Conservation (phyloP, 139 green algal species). For the Picochlorum costavermella region DNA sequence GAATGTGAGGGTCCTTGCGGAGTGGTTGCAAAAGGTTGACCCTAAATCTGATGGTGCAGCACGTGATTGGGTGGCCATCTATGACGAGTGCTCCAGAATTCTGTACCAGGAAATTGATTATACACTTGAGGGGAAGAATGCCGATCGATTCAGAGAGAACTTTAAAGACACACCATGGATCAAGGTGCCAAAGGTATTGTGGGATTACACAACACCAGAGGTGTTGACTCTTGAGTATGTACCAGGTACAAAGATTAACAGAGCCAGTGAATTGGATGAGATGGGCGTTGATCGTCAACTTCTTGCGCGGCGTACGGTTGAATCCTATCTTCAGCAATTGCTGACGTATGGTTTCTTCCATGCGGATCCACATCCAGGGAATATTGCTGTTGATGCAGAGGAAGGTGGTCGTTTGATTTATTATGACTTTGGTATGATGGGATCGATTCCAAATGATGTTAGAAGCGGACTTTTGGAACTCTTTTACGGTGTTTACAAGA, state of each 20-base stretch:
- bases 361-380: slow-evolving; percentile 89
- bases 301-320: slow-evolving; percentile 73
- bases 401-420: slow-evolving; percentile 79
- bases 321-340: slow-evolving; percentile 95
- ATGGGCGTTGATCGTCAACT: slow-evolving; percentile 77
- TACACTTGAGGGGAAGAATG: slow-evolving; percentile 79
- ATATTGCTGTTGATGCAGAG: slow-evolving; percentile 85
- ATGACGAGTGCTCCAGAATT: slow-evolving; percentile 95
- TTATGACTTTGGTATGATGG: slow-evolving; percentile 93
- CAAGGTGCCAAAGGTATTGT: slow-evolving; percentile 85
- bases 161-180: slow-evolving; percentile 70
- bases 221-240: slow-evolving; percentile 95
- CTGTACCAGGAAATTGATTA: slow-evolving; percentile 99
- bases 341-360: slow-evolving; percentile 90
- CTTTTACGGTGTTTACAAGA: slow-evolving; percentile 88
- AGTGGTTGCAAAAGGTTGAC: slow-evolving; percentile 69
- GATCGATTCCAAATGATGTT: slow-evolving; percentile 41
- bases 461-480: slow-evolving; percentile 84
- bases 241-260: slow-evolving; percentile 96
- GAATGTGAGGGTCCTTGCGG: slow-evolving; percentile 69
- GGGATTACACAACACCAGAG: slow-evolving; percentile 65
- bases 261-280: slow-evolving; percentile 59
- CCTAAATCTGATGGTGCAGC: slow-evolving; percentile 95
- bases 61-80: slow-evolving; percentile 99
- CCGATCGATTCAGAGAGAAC: slow-evolving; percentile 72